These are phyloP conservation scores for Septoria petroselini DNA, from an alignment of 2,329 filamentous ascomycete species.

Conservation along the genomic window DNA sequence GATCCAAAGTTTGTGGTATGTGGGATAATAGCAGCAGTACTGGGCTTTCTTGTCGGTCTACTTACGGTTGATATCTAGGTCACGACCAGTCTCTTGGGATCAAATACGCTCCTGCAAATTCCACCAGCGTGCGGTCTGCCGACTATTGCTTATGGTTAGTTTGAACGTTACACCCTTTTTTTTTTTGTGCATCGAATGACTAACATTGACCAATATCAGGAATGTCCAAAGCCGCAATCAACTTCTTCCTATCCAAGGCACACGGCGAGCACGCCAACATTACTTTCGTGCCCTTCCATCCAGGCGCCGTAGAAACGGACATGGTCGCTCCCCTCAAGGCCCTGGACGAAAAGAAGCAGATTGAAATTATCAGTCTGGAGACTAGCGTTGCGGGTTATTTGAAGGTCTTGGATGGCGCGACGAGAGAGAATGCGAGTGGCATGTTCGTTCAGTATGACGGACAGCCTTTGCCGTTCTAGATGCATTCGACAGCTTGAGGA, in stretches of 20 bases:
- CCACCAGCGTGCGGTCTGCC: background rate
- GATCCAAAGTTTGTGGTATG: background rate
- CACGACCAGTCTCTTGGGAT: background rate
- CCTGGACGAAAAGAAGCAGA: background rate
- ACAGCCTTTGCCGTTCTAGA: background rate
- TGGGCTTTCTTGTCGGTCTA: background rate
- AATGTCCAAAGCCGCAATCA: slow-evolving; percentile 9
- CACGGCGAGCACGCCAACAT: background rate
- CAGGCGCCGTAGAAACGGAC: slow-evolving; percentile 6
- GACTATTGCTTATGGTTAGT: background rate
- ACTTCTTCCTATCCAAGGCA: background rate
- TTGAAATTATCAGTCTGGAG: slow-evolving; percentile 6
- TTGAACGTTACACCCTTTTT: too few relatives aligned
- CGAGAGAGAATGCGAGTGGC: background rate
- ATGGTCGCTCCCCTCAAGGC: background rate
- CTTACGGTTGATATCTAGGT: background rate
- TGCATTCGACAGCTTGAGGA: too few relatives aligned
- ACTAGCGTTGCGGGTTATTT: background rate
- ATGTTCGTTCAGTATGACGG: slow-evolving; percentile 7
- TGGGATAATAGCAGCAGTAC: too few relatives aligned
- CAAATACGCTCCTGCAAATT: background rate
- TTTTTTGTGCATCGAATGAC: too few relatives aligned
- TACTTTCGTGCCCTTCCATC: background rate
- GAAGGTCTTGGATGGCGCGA: slow-evolving; percentile 1
- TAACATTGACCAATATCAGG: too few relatives aligned